Evolutionary conservation across 345 rosid genomes (phyloP), one percentile per base, ranked within the genome.

Genomic region (Murraya paniculata): DNA sequence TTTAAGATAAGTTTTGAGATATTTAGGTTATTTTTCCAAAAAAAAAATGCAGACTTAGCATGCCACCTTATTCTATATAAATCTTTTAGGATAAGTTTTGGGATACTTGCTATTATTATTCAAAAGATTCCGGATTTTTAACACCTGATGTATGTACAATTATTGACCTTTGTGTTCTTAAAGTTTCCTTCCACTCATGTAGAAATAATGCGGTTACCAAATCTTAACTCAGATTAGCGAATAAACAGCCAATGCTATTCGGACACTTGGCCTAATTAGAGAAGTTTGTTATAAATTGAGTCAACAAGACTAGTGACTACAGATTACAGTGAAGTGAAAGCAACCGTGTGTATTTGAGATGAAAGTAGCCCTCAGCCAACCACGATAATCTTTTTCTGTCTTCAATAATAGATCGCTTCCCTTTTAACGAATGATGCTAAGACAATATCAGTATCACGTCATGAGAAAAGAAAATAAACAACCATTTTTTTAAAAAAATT

Each of bases 381-480:
- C 71, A 25, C 45, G 30, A 21, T 27, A 57, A 64, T 56, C 50
- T 70, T 21, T 11, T 7, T 10, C 13, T 16, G n/a, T 8, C 58
- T n/a, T 35, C 11, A 64, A 68, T 69, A 33, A 74, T 71, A 66
- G 36, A 36, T 35, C 24, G 24, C 24, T 71, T 53, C 73, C 11
- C 14, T 28, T 27, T 28, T 3, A 30, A n/a, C 57, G 68, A 82
- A 28, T 64, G 72, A 82, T 60, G 76, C 30, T 39, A 80, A 71
- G 72, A 9, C 19, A 75, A 45, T 16, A 72, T 68, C 82, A 79
- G 38, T 18, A 61, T 71, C 66, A 56, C 77, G 79, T 82, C 84
- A 78, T 41, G 21, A 61, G 62, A 69, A 62, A 71, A 24, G 13
- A 24, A 65, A 57, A 75, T 3, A 64, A 36, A 39, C 1, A 45